These are phyloP conservation scores for Kalanchoe fedtschenkoi DNA, from an alignment of 164 flowering plant genomes.

Conservation along the genomic window DNA sequence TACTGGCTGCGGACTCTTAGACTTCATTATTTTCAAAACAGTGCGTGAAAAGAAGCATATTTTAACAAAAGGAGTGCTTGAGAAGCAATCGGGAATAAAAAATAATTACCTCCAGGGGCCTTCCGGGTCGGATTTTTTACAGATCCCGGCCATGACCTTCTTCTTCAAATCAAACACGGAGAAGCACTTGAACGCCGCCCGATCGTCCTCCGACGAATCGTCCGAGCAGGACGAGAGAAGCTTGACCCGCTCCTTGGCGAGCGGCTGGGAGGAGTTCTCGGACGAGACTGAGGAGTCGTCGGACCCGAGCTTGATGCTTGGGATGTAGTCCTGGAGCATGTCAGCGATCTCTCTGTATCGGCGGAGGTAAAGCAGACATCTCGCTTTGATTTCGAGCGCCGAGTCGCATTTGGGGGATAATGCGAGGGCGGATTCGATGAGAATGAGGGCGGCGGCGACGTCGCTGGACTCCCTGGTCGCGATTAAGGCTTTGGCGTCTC, in stretches of 20 bases:
- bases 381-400: slow-evolving; percentile 84
- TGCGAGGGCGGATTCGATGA: slow-evolving; percentile 70
- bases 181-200: slow-evolving; percentile 63
- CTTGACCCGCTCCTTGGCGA: slow-evolving; percentile 58
- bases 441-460: slow-evolving; percentile 52
- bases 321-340: slow-evolving; percentile 91
- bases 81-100: background rate
- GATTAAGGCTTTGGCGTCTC: slow-evolving; percentile 55
- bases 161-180: slow-evolving; percentile 87
- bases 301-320: slow-evolving; percentile 51
- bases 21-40: background rate
- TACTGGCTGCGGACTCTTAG: no score
- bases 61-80: background rate
- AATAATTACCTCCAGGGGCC: slow-evolving; percentile 91
- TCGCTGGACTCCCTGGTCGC: slow-evolving; percentile 57
- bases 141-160: slow-evolving; percentile 68
- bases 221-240: slow-evolving; percentile 36
- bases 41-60: background rate
- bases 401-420: slow-evolving; percentile 61
- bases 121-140: slow-evolving; percentile 56
- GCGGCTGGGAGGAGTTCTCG: slow-evolving; percentile 40
- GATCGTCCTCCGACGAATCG: slow-evolving; percentile 20
- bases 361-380: slow-evolving; percentile 64
- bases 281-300: slow-evolving; percentile 41
- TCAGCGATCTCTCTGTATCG: slow-evolving; percentile 83